A percentile compares a stretch with the other conserved stretches of the same genome.
These are phyloP conservation scores for Teratosphaeriaceae sp. DNA, from an alignment of 2,329 filamentous ascomycete species.

Conservation along the genomic window DNA sequence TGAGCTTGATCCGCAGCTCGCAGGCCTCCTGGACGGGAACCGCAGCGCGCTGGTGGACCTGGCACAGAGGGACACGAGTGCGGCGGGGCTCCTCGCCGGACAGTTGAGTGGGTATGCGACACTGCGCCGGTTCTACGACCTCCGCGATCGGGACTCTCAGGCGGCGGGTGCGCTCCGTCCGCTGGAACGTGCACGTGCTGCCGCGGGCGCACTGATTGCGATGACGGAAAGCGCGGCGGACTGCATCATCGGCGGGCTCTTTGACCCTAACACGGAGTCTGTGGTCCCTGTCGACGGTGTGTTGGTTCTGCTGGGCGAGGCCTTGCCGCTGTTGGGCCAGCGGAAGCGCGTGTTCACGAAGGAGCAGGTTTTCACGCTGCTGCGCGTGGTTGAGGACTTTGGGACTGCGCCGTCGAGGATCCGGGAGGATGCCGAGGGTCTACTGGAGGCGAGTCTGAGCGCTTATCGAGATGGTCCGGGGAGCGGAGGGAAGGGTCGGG, in stretches of 20 bases:
- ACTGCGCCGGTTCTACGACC: slow-evolving; percentile 79
- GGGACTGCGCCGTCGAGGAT: slow-evolving; percentile 19
- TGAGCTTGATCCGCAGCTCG: slow-evolving; percentile 68
- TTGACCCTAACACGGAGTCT: slow-evolving; percentile 71
- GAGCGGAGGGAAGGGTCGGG: neutral
- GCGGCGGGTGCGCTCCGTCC: slow-evolving; percentile 29
- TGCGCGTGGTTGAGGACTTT: slow-evolving; percentile 26
- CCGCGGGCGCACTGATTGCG: slow-evolving; percentile 69
- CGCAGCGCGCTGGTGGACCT: slow-evolving; percentile 64
- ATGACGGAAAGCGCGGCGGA: slow-evolving; percentile 81
- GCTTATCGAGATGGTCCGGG: slow-evolving; percentile 14
- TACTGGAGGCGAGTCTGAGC: slow-evolving; percentile 19
- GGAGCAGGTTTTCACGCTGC: slow-evolving; percentile 20
- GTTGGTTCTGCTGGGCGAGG: slow-evolving; percentile 75
- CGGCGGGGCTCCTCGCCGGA: slow-evolving; percentile 74
- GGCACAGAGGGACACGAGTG: slow-evolving; percentile 68
- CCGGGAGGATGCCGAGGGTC: slow-evolving; percentile 20
- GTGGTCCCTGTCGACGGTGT: slow-evolving; percentile 87
- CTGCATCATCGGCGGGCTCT: slow-evolving; percentile 84
- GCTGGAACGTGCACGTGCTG: slow-evolving; percentile 58
- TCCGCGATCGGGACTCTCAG: slow-evolving; percentile 62
- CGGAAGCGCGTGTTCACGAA: slow-evolving; percentile 27
- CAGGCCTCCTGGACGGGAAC: slow-evolving; percentile 62
- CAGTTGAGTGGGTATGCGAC: slow-evolving; percentile 91
- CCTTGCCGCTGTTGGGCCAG: slow-evolving; percentile 66